Evolutionary conservation across 805 yeast species (phyloP).

Genomic region (Monosporozyma unispora): DNA sequence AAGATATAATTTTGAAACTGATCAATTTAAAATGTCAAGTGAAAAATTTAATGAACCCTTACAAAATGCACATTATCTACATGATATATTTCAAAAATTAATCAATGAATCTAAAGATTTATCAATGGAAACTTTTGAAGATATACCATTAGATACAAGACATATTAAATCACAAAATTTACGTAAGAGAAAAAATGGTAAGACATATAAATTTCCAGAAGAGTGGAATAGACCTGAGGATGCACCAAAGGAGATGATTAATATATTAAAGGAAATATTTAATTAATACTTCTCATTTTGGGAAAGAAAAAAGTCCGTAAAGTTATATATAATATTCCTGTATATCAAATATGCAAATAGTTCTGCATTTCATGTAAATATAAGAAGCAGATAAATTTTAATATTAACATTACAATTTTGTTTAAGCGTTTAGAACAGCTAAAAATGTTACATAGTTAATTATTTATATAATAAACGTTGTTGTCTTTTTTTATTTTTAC

Average conservation of each 20-base stretch:
- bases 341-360: too few relatives aligned
- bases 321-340: background rate
- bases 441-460: constrained; percentile 4
- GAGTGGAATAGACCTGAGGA: constrained; percentile 72
- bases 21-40: constrained; percentile 55
- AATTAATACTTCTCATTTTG: background rate
- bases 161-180: constrained; percentile 44
- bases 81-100: constrained; percentile 53
- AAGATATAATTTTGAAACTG: constrained; percentile 56
- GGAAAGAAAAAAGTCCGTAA: too few relatives aligned
- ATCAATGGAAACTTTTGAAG: constrained; percentile 49
- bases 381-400: background rate
- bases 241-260: constrained; percentile 42
- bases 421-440: too few relatives aligned
- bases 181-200: constrained; percentile 31
- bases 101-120: constrained; percentile 56
- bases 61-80: constrained; percentile 73
- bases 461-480: background rate
- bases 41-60: constrained; percentile 65
- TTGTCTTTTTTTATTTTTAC: background rate
- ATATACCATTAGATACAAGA: constrained; percentile 75
- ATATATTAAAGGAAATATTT: constrained; percentile 13
- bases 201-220: constrained; percentile 53
- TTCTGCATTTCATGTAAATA: constrained; percentile 2
- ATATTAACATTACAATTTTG: background rate